A percentile compares a stretch with the other conserved stretches of the same genome.
Evolutionary conservation across 306 rosid species (phyloP).

Genomic region (Rosa persica): DNA sequence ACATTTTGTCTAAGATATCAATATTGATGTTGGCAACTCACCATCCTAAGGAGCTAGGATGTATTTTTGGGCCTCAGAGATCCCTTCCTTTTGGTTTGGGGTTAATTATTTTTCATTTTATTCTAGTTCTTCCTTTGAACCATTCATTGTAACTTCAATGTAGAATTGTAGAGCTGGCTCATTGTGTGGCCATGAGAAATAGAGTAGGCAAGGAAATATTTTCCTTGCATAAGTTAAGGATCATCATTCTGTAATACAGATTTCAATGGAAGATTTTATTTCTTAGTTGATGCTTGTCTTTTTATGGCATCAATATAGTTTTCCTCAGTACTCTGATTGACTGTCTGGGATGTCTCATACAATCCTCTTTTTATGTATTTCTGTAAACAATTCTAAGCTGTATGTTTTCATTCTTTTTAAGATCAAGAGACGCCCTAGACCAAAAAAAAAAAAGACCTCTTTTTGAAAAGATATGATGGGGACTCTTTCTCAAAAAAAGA

Average conservation of each 20-base stretch:
- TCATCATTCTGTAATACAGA: background rate
- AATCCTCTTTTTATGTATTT: background rate
- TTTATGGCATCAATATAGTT: background rate
- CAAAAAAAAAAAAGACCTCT: too few species aligned
- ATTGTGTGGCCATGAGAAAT: slow-evolving; percentile 36
- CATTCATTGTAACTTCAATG: slow-evolving; percentile 43
- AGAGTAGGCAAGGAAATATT: slow-evolving; percentile 32
- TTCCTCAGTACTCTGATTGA: background rate
- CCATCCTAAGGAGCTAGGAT: slow-evolving; percentile 33
- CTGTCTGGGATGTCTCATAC: background rate
- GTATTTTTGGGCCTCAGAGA: slow-evolving; percentile 36
- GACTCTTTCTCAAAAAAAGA: too few species aligned
- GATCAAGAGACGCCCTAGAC: too few species aligned
- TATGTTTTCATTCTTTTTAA: too few species aligned
- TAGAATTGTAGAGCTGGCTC: slow-evolving; percentile 42
- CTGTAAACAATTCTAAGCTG: too few species aligned
- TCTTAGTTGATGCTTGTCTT: background rate
- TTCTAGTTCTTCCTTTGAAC: slow-evolving; percentile 12
- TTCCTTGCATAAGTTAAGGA: slow-evolving; percentile 3
- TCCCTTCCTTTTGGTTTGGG: slow-evolving; percentile 1
- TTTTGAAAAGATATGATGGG: too few species aligned
- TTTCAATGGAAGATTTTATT: background rate
- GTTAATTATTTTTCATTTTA: slow-evolving; percentile 24
- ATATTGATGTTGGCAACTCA: slow-evolving; percentile 27
- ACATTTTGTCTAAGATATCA: slow-evolving; percentile 63